Percentiles rank a stretch among this genome's conserved stretches.
phyloP scores from a whole-genome alignment of 148 eudicot genomes.

The Selenicereus undatus region DNA sequence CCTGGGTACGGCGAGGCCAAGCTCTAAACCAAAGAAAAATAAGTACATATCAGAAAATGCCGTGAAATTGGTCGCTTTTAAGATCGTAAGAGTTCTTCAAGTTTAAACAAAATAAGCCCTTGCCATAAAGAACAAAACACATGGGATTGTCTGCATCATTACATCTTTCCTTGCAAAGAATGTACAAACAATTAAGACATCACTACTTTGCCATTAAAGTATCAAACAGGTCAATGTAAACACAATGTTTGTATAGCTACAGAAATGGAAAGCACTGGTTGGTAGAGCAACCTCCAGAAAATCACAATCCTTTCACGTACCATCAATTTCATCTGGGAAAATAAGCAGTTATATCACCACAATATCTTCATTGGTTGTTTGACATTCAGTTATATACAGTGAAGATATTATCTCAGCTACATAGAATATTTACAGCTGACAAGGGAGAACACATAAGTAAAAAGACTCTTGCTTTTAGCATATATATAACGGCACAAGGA shows the following conservation, averaged over 20 bases:
- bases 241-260: constrained; percentile 19
- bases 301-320: constrained; percentile 69
- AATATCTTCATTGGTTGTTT: constrained; percentile 27
- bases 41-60: constrained; percentile 30
- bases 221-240: background rate
- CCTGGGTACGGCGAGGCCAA: constrained; percentile 88
- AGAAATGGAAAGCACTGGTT: constrained; percentile 32
- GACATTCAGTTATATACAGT: constrained; percentile 14
- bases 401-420: constrained; percentile 4
- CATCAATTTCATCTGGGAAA: constrained; percentile 92
- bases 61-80: constrained; percentile 8
- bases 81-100: constrained; percentile 1
- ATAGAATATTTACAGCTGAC: background rate
- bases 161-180: constrained; percentile 19
- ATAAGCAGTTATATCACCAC: constrained; percentile 58
- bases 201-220: background rate
- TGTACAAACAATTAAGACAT: constrained; percentile 10
- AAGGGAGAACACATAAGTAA: background rate
- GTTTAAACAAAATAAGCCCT: constrained; percentile 6
- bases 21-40: constrained; percentile 57
- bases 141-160: background rate
- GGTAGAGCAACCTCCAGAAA: constrained; percentile 46
- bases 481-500: background rate
- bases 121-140: background rate
- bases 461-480: background rate